These are phyloP conservation scores for Ophiostoma montium DNA, from an alignment of 2,329 filamentous ascomycete species.

Conservation along the genomic window DNA sequence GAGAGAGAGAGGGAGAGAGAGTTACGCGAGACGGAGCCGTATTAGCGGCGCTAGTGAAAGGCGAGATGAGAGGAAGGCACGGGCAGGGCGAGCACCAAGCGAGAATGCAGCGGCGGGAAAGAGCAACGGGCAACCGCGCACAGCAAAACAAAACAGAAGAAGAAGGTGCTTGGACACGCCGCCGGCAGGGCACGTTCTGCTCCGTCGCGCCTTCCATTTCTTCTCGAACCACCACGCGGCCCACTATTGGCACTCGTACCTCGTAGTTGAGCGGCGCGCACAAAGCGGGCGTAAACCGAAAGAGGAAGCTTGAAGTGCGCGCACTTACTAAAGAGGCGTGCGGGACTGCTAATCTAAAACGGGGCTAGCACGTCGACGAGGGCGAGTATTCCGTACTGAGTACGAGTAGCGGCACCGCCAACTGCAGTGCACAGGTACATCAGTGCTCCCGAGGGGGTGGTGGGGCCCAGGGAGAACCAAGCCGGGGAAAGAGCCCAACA, in stretches of 20 bases:
- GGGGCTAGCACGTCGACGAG: too few relatives aligned
- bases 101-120: neutral
- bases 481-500: too few relatives aligned
- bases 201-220: neutral
- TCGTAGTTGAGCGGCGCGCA: neutral
- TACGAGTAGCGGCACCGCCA: too few relatives aligned
- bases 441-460: too few relatives aligned
- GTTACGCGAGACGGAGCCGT: too few relatives aligned
- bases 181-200: too few relatives aligned
- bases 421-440: too few relatives aligned
- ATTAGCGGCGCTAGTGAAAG: too few relatives aligned
- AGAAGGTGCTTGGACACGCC: neutral
- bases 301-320: neutral
- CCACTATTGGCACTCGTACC: neutral
- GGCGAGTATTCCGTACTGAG: too few relatives aligned
- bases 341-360: too few relatives aligned
- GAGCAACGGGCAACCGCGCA: neutral
- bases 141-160: neutral
- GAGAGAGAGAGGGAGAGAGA: neutral
- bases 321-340: too few relatives aligned
- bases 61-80: neutral
- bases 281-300: neutral
- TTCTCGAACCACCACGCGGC: neutral
- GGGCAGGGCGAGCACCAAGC: neutral
- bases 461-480: too few relatives aligned